Conservation (phyloP, 2,329 filamentous ascomycete genomes). For the Arthrobotrys musiformis region DNA sequence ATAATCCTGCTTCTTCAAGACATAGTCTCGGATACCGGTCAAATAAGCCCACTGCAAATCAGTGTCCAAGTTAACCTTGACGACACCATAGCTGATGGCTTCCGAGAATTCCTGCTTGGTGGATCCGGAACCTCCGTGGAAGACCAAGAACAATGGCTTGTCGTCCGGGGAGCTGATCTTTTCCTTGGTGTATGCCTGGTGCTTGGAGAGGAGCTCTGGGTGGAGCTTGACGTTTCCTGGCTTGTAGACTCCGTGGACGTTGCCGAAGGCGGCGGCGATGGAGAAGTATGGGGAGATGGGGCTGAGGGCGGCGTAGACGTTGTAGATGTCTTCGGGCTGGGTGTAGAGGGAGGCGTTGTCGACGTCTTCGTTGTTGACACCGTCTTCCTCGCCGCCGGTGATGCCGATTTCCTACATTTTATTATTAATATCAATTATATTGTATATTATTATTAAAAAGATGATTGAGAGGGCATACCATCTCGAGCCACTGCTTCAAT, state of each 20-base stretch:
- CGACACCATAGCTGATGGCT: constrained; percentile 91
- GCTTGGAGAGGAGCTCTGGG: constrained; percentile 94
- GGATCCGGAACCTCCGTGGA: constrained; percentile 97
- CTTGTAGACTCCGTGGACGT: constrained; percentile 99
- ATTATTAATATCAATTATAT: constrained; percentile 5
- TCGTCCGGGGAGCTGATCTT: constrained; percentile 76
- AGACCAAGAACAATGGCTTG: constrained; percentile 99
- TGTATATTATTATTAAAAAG: not conserved
- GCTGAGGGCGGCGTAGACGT: constrained; percentile 86
- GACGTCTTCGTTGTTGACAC: constrained; percentile 97
- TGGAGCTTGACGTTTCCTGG: constrained; percentile 96
- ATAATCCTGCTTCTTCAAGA: constrained; percentile 95
- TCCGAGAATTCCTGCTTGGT: constrained; percentile 88
- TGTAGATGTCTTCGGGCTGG: constrained; percentile 94
- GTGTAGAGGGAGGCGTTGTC: constrained; percentile 98
- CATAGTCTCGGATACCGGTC: constrained; percentile 90
- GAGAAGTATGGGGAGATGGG: constrained; percentile 95
- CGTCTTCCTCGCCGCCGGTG: constrained; percentile 96
- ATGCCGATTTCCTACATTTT: constrained; percentile 78
- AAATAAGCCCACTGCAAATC: constrained; percentile 76
- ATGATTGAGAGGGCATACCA: constrained; percentile 70
- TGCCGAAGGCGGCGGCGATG: constrained; percentile 97
- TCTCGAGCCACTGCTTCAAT: constrained; percentile 99
- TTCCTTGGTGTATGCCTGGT: constrained; percentile 90
- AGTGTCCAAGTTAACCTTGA: constrained; percentile 99